Conservation (phyloP, 495 filamentous ascomycete species). For the Letharia lupina region DNA sequence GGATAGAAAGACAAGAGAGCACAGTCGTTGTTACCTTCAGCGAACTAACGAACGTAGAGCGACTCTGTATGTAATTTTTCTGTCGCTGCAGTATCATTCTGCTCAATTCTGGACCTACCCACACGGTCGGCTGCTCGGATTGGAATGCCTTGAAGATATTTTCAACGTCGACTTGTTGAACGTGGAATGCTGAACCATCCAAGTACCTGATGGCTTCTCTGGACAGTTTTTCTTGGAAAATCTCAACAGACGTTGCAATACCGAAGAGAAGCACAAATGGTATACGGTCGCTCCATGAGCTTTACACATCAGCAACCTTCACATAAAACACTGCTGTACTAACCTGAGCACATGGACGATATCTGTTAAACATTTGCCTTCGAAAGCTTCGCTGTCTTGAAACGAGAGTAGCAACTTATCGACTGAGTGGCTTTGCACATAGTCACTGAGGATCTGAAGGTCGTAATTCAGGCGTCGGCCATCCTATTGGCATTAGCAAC, state of each 20-base stretch:
- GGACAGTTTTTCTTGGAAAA: slow-evolving; percentile 80
- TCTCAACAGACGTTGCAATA: slow-evolving; percentile 80
- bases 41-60: slow-evolving; percentile 69
- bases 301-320: slow-evolving; percentile 30
- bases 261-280: slow-evolving; percentile 82
- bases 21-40: slow-evolving; percentile 55
- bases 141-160: slow-evolving; percentile 66
- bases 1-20: not conserved
- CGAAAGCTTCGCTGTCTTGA: slow-evolving; percentile 89
- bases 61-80: slow-evolving; percentile 75
- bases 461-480: slow-evolving; percentile 83
- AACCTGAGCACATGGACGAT: slow-evolving; percentile 71
- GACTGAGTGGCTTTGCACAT: slow-evolving; percentile 47
- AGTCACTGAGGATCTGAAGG: slow-evolving; percentile 66
- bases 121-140: slow-evolving; percentile 42
- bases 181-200: slow-evolving; percentile 73
- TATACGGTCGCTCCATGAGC: slow-evolving; percentile 83
- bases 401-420: slow-evolving; percentile 67
- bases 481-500: slow-evolving; percentile 34
- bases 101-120: slow-evolving; percentile 60
- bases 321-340: slow-evolving; percentile 19
- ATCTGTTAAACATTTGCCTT: slow-evolving; percentile 67
- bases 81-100: slow-evolving; percentile 64
- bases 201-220: slow-evolving; percentile 61
- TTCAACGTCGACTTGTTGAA: slow-evolving; percentile 68